Evolutionary conservation across 2,329 filamentous ascomycete species (phyloP).

Genomic region (Colletotrichum sp.): DNA sequence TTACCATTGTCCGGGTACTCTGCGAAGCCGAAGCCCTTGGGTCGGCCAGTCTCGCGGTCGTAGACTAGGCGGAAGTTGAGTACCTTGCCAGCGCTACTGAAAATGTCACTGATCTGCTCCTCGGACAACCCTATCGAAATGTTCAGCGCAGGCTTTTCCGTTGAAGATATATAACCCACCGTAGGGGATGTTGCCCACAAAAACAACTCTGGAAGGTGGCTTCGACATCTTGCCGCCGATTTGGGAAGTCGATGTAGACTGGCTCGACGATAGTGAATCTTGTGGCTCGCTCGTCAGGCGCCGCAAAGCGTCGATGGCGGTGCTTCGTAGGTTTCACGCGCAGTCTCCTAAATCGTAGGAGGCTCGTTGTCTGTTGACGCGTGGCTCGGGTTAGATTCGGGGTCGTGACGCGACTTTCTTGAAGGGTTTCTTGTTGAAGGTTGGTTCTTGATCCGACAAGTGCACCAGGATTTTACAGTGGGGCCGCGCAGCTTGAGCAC

Average conservation of each 20-base stretch:
- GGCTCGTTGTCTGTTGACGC: background rate
- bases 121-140: constrained; percentile 82
- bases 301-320: background rate
- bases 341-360: background rate
- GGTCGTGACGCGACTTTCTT: background rate
- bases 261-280: background rate
- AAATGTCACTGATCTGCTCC: constrained; percentile 94
- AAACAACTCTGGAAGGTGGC: constrained; percentile 79
- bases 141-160: background rate
- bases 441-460: background rate
- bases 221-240: constrained; percentile 66
- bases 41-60: constrained; percentile 91
- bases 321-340: background rate
- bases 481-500: constrained; percentile 15
- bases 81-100: constrained; percentile 88
- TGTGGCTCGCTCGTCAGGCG: background rate
- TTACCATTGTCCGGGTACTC: constrained; percentile 90
- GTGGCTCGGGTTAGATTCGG: background rate
- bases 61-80: constrained; percentile 93
- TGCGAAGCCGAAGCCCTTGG: constrained; percentile 96
- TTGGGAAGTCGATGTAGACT: background rate
- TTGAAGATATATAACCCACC: constrained; percentile 49
- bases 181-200: constrained; percentile 87
- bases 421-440: background rate
- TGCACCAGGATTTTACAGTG: constrained; percentile 16